Evolutionary conservation across 768 basidiomycete species (phyloP).

Genomic region (Tylopilus felleus): DNA sequence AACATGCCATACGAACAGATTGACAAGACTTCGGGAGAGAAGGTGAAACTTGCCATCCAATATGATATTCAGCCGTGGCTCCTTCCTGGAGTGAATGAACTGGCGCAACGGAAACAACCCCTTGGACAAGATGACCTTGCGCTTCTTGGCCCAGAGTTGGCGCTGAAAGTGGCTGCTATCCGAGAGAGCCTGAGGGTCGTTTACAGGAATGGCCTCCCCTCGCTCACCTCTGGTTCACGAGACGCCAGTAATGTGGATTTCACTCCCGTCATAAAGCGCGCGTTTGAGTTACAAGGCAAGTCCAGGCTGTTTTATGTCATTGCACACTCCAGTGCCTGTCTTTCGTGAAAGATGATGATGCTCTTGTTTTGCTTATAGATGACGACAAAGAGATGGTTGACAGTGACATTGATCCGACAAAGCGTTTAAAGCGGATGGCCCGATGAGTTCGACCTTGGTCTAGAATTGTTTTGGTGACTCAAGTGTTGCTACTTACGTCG

Average conservation of each 20-base stretch:
- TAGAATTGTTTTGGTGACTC: no score
- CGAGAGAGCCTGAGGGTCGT: conserved; percentile 18
- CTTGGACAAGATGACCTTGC: conserved; percentile 14
- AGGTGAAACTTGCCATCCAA: conserved; percentile 29
- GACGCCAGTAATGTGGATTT: conserved; percentile 11
- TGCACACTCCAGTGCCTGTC: neutral
- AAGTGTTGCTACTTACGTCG: no score
- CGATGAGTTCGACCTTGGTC: no score
- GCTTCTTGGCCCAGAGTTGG: conserved; percentile 14
- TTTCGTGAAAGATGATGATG: neutral
- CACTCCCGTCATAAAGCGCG: conserved; percentile 6
- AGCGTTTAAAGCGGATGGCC: no score
- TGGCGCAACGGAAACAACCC: conserved; percentile 17
- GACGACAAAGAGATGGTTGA: no score
- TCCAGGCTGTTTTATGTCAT: no score
- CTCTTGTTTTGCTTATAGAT: neutral
- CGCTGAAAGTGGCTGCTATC: conserved; percentile 21
- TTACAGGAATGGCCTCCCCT: no score
- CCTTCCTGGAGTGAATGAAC: conserved; percentile 24
- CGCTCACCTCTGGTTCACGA: neutral
- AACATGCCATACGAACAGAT: conserved; percentile 21
- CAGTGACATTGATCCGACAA: no score
- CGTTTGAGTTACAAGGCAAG: conserved; percentile 9
- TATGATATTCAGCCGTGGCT: conserved; percentile 36
- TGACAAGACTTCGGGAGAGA: conserved; percentile 18